Base-by-base conservation (phyloP, 352 stramenopile species). In the Peronosclerospora sorghi region DNA sequence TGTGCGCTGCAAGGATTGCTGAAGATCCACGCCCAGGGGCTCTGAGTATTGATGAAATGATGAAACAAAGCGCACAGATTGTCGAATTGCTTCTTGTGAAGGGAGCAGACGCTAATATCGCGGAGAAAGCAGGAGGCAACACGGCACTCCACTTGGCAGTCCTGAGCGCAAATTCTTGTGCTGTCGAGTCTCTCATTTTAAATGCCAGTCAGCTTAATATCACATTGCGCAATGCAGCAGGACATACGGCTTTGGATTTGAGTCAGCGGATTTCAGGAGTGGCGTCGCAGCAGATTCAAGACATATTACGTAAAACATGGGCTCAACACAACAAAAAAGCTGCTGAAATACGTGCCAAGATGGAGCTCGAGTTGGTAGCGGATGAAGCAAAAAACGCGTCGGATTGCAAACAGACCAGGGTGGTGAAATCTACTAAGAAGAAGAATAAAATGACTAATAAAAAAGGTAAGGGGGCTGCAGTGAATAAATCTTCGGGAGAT, bases 91-190 rank as follows among this genome's bases (percentile, higher is more conserved):
- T 92, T 45, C 56, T 88, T 8, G 45, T 38, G 4, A 49, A 58
- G 32, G 55, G 48, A n/a, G 59, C 59, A 7, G 47, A 69, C 5
- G 59, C 73, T 24, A 83, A 87, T 38, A 52, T 45, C 0, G 45
- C 57, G 1, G 73, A 89, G 32, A 48, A 48, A 18, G 32, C 48
- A 6, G 58, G 47, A 5, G 70, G 65, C 1, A 77, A 90, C 43
- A 81, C 76, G 5, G 75, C 80, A 13, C 48, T 92, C 3, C 80
- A 92, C 41, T 69, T 90, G 35, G 77, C 80, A 5, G 56, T 92
- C 4, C 54, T 86, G 32, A 84, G 66, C 12, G 52, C 72, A 27
- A 92, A 87, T 36, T 9, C 35, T 15, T 23, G 35, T 28, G 76
- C 56, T 1, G 61, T 89, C 0, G 19, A 68, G 8, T 56, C 55